A percentile compares a stretch with the other conserved stretches of the same genome.
Conservation (phyloP, 164 flowering plant species). For the Chimonanthus praecox region DNA sequence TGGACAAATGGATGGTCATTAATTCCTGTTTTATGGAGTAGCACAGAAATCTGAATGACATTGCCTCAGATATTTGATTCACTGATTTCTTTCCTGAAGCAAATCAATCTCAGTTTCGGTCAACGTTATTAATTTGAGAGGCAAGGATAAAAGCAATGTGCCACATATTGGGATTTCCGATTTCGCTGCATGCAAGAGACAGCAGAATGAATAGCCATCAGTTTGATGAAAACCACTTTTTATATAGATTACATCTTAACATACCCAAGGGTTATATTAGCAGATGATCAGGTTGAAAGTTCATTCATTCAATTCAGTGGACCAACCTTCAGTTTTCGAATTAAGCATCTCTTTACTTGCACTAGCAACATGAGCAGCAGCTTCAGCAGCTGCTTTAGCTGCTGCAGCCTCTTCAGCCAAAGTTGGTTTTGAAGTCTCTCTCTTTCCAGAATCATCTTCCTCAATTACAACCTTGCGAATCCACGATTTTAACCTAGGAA, state of each 20-base stretch:
- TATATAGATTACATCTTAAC: too few species aligned
- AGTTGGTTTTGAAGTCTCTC: slow-evolving; percentile 43
- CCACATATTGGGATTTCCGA: not conserved
- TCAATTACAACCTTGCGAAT: slow-evolving; percentile 73
- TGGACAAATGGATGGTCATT: not conserved
- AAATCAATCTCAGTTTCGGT: not conserved
- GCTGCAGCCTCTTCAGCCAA: slow-evolving; percentile 86
- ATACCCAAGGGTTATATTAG: not conserved
- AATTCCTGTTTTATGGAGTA: not conserved
- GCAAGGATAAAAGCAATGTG: not conserved
- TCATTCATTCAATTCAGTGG: not conserved
- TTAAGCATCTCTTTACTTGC: slow-evolving; percentile 79
- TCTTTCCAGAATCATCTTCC: slow-evolving; percentile 40
- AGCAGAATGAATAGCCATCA: not conserved
- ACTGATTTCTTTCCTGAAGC: not conserved
- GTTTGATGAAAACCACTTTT: too few species aligned
- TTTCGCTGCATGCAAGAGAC: not conserved
- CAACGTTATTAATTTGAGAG: not conserved
- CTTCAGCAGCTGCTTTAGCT: slow-evolving; percentile 89
- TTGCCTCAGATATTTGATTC: not conserved
- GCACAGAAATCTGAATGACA: not conserved
- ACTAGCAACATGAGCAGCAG: slow-evolving; percentile 88
- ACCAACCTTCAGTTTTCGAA: slow-evolving; percentile 66
- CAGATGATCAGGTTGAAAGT: not conserved
- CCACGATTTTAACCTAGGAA: slow-evolving; percentile 92